A percentile compares a stretch with the other conserved stretches of the same genome.
These are phyloP conservation scores for Astrocystis sublimbata DNA, from an alignment of 495 filamentous ascomycete genomes.

Conservation along the genomic window DNA sequence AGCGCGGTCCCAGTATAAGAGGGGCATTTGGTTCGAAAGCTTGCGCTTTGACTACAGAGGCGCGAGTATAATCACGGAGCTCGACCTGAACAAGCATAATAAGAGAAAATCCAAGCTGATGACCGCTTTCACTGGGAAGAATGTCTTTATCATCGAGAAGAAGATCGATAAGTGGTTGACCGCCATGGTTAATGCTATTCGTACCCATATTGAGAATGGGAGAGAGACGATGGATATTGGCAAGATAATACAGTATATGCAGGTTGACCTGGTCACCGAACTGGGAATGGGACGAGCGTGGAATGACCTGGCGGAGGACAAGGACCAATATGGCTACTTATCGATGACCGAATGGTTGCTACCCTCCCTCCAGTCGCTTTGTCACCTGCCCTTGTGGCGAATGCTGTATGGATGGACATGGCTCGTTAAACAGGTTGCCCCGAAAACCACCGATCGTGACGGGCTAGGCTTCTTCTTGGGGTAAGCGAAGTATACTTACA, in stretches of 20 bases:
- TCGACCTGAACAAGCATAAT: neutral
- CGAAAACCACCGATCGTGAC: constrained; percentile 3
- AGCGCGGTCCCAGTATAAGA: neutral
- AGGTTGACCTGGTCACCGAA: constrained; percentile 2
- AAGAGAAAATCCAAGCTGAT: neutral
- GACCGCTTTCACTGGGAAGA: neutral
- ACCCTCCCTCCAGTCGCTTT: neutral
- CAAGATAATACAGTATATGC: constrained; percentile 2
- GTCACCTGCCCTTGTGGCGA: neutral
- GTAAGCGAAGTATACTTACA: neutral
- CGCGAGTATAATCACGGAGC: neutral
- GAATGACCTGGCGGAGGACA: neutral
- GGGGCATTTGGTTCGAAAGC: neutral
- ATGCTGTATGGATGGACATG: neutral
- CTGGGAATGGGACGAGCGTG: neutral
- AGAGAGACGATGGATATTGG: constrained; percentile 5
- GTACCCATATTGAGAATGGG: neutral
- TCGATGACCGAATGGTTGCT: neutral
- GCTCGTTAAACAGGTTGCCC: constrained; percentile 6
- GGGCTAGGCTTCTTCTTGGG: neutral
- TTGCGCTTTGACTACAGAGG: neutral
- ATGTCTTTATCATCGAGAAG: neutral
- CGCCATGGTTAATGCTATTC: neutral
- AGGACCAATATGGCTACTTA: constrained; percentile 4
- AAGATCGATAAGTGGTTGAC: neutral